Evolutionary conservation across 495 filamentous ascomycete species (phyloP).

Genomic region (Xylaria scruposa): DNA sequence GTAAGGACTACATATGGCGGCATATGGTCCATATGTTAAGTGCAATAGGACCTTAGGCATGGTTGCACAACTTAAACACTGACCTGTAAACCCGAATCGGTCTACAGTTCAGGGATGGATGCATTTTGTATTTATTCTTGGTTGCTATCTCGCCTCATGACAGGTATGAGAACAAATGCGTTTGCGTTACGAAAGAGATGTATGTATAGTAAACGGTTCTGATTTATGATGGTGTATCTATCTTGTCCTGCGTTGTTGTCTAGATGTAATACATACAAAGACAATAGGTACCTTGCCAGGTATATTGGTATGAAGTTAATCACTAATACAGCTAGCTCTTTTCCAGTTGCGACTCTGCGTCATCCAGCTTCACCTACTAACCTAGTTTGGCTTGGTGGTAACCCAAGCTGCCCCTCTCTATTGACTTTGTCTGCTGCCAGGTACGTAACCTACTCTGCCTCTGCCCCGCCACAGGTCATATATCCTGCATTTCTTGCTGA

Average conservation of each 20-base stretch:
- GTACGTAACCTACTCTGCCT: not conserved
- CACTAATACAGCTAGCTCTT: not conserved
- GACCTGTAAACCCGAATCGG: not conserved
- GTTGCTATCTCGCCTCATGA: not conserved
- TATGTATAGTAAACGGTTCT: not conserved
- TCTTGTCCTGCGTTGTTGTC: not conserved
- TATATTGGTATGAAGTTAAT: not conserved
- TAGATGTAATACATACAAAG: not conserved
- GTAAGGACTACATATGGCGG: not conserved
- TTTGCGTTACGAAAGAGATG: not conserved
- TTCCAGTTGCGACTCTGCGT: not conserved
- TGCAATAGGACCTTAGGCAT: not conserved
- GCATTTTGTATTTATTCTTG: slow-evolving; percentile 9
- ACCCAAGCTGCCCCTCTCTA: not conserved
- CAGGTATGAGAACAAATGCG: not conserved
- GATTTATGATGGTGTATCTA: not conserved
- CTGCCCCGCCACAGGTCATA: not conserved
- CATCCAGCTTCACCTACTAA: too few species aligned
- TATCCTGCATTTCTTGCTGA: not conserved
- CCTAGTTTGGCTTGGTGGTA: not conserved
- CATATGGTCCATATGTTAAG: not conserved
- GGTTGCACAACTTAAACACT: not conserved
- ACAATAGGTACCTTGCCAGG: not conserved
- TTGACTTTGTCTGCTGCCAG: not conserved
- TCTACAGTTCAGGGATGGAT: not conserved